Conservation (phyloP, 2,329 filamentous ascomycete species). For the Nemania bipapillata region DNA sequence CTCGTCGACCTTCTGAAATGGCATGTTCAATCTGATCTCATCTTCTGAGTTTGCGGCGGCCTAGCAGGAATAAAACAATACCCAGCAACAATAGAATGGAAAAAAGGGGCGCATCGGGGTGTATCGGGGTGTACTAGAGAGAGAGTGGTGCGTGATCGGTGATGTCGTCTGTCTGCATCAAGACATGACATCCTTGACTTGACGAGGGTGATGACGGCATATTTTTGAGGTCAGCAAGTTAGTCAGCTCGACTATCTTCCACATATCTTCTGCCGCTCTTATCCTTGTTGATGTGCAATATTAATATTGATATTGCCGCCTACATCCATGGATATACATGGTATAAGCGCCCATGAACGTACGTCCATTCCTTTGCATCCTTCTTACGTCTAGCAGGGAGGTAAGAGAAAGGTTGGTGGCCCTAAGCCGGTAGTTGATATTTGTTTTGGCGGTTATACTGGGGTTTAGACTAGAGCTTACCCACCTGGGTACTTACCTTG, state of each 20-base stretch:
- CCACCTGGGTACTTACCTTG: no score
- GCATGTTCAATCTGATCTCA: slow-evolving; percentile 5
- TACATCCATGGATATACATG: no score
- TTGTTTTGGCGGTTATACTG: no score
- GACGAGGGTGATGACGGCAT: background rate
- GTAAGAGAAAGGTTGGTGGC: background rate
- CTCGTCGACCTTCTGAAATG: background rate
- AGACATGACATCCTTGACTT: slow-evolving; percentile 16
- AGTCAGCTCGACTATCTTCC: background rate
- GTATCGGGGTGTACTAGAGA: background rate
- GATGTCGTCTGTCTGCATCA: slow-evolving; percentile 5
- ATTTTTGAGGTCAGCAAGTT: background rate
- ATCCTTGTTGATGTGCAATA: no score
- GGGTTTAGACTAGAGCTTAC: no score
- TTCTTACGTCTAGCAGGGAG: background rate
- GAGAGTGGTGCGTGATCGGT: background rate
- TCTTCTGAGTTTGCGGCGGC: background rate
- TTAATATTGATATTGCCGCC: background rate
- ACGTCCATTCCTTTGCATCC: no score
- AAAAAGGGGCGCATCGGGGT: background rate
- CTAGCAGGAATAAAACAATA: background rate
- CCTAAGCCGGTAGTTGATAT: background rate
- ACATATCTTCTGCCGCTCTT: no score
- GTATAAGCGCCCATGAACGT: background rate
- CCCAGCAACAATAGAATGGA: background rate